A percentile compares a stretch with the other conserved stretches of the same genome.
Evolutionary conservation across 2,329 filamentous ascomycete species (phyloP).

Genomic region (Pseudogymnoascus sp.): DNA sequence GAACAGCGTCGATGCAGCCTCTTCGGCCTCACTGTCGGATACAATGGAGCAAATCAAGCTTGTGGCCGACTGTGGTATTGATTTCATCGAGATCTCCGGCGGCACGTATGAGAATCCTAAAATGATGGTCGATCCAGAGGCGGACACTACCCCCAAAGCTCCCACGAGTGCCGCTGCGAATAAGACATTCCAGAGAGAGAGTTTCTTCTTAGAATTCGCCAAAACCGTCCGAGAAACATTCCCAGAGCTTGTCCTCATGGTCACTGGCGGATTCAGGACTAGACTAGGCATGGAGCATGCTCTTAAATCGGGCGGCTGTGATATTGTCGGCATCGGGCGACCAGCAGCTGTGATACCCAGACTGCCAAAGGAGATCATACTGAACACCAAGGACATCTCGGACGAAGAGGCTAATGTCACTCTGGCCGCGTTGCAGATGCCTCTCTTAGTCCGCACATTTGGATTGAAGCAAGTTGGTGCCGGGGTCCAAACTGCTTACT

Average conservation of each 20-base stretch:
- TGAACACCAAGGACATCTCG: conserved; percentile 27
- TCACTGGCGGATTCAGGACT: conserved; percentile 59
- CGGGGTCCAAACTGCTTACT: conserved; percentile 21
- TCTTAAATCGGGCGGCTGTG: conserved; percentile 39
- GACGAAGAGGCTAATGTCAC: conserved; percentile 21
- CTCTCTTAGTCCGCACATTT: not conserved
- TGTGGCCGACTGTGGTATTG: conserved; percentile 45
- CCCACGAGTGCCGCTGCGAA: conserved; percentile 25
- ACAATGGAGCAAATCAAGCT: conserved; percentile 52
- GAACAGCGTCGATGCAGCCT: conserved; percentile 48
- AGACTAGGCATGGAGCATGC: conserved; percentile 44
- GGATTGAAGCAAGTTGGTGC: conserved; percentile 16
- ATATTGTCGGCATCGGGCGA: conserved; percentile 43
- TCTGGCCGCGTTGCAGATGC: not conserved
- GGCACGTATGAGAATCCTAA: conserved; percentile 51
- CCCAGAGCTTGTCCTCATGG: conserved; percentile 42
- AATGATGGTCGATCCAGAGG: conserved; percentile 26
- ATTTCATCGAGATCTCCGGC: conserved; percentile 64
- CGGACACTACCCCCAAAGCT: conserved; percentile 13
- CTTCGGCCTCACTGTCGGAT: conserved; percentile 39
- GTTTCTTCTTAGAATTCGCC: conserved; percentile 64
- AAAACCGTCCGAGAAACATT: conserved; percentile 41
- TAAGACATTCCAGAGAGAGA: conserved; percentile 51
- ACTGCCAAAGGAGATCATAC: conserved; percentile 33
- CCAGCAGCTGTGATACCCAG: conserved; percentile 39